Conservation (phyloP, 257 asterid species). For the Ilex asprella region DNA sequence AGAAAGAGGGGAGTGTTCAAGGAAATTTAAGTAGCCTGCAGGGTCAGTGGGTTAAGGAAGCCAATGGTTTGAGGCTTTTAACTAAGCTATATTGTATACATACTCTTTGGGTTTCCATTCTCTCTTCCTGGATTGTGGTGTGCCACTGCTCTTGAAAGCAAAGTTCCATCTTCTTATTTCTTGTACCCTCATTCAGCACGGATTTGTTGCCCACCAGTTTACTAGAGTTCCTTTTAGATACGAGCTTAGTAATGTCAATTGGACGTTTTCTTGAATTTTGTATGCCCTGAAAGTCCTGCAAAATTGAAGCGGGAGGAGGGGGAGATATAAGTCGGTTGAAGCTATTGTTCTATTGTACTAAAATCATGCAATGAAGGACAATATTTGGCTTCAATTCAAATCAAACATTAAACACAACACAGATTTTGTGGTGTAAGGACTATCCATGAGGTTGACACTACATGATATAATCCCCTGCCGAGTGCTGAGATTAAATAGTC, state of each 20-base stretch:
- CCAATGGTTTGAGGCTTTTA: not conserved
- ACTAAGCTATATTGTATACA: not conserved
- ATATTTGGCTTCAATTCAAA: no score
- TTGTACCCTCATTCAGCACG: conserved; percentile 3
- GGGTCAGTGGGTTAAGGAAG: no score
- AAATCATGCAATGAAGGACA: no score
- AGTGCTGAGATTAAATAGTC: no score
- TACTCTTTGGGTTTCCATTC: conserved; percentile 9
- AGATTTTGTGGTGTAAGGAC: no score
- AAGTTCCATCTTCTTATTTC: conserved; percentile 13
- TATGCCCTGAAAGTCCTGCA: conserved; percentile 8
- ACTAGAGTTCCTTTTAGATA: conserved; percentile 3
- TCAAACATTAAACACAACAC: no score
- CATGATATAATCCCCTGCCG: no score
- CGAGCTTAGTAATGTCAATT: conserved; percentile 6
- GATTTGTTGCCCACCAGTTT: not conserved
- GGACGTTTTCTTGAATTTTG: conserved; percentile 25
- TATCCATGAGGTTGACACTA: no score
- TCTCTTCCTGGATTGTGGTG: conserved; percentile 1
- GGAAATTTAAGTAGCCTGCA: no score
- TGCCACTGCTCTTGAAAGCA: conserved; percentile 12
- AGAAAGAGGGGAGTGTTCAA: no score
- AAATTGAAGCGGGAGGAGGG: not conserved
- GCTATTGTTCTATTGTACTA: no score
- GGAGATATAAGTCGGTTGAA: no score